Base-by-base conservation (phyloP, 345 rosid genomes). In the Eucalyptus paniculata region DNA sequence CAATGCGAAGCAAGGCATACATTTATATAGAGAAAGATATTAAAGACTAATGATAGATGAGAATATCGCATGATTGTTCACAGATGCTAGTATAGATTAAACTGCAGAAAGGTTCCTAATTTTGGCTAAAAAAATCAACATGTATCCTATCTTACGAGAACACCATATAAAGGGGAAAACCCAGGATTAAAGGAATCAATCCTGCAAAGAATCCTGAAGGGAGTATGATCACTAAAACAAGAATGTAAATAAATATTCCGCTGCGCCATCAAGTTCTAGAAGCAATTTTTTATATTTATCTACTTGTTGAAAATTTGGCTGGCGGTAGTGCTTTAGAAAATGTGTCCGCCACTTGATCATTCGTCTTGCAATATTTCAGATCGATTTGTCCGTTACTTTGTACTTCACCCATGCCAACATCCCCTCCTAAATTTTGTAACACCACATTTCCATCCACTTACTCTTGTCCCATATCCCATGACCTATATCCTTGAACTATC, bases 361-460 rank as follows among this genome's bases (percentile, higher is more conserved):
- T 53, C 0, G 5, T 53, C 0, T 51, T 53, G 56, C 56, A 53
- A 53, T 53, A 19, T 53, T 53, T 53, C 56, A 53, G 10, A 0
- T 53, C 10, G 23, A 53, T 53, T 53, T 1, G 0, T 53, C 56
- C 0, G 2, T 53, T 53, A 53, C 24, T 53, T 3, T 53, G 24
- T 53, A 53, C 56, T 53, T 53, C 56, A 53, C 56, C 56, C 24
- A 53, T 1, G 10, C 24, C 56, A 8, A 0, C 56, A 53, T 53
- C 4, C 24, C 10, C 56, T 19, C 56, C 56, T 53, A 53, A 53
- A 53, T 19, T 19, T 0, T 53, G 24, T 19, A 0, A 3, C 56
- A 19, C 56, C 24, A 53, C 0, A 53, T 53, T 53, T 50, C 51
- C 5, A 50, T 50, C 51, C 51, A 50, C 51, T 2, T 50, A 50